Base-by-base conservation (phyloP, 306 rosid species). In the Purshia tridentata region DNA sequence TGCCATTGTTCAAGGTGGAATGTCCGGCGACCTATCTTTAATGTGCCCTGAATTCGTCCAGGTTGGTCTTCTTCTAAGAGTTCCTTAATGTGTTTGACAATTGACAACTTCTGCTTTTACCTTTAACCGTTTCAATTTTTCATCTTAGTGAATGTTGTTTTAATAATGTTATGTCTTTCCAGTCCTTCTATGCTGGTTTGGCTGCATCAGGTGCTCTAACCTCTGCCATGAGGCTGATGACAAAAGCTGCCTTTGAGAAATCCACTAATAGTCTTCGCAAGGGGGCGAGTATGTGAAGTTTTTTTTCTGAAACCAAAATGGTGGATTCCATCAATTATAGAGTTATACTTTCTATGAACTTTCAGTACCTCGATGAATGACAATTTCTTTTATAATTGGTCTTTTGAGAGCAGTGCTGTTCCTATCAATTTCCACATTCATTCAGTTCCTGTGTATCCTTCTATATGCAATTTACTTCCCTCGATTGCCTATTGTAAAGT, bases 131-230 rank as follows among this genome's bases (percentile, higher is more conserved):
- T 29, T 8, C 10, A 35, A 2, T 35, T 54, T 15, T n/a, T 13
- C 3, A 29, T 29, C 20, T 0, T 53, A 8, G 10, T 35, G 22
- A 40, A 42, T 65, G 59, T 8, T 42, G n/a, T 49, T 22, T 53
- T 9, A 40, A 47, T 23, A 10, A 8, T 18, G 23, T 68, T 74
- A 51, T 19, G 56, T 16, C 65, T 80, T 10, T 73, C 76, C 84
- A 91, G 99, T 94, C 99, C 35, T 94, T 72, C 78, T 67, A 88
- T 77, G 97, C 91, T 44, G 99, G 99, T 47, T 49, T 81, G 69
- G 95, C 87, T 66, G 99, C 95, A 13, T 80, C 99, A 6, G 97
- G 99, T 19, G 95, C 90, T 58, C 75, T 94, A 37, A 80, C 82
- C 65, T 88, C 93, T 23, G 76, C 29, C 48, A 22, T 94, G 80